A percentile compares a stretch with the other conserved stretches of the same genome.
These are phyloP conservation scores for Mortierella sp. DNA, from an alignment of 371 early-diverging fungal species.

Conservation along the genomic window DNA sequence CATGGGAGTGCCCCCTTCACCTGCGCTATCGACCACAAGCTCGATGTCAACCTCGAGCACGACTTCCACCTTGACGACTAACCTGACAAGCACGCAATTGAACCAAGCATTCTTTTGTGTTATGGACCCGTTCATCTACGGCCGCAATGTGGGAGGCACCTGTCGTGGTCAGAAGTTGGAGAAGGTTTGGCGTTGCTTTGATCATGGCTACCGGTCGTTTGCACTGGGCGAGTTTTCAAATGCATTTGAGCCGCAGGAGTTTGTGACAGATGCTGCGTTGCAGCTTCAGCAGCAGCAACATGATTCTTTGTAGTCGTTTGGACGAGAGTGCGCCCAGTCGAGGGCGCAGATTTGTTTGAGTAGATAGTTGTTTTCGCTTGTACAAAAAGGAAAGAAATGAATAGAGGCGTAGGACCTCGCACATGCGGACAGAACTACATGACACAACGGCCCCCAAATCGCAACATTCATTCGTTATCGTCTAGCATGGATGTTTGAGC, in stretches of 20 bases:
- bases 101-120: conserved; percentile 35
- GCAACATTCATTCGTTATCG: neutral
- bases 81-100: neutral
- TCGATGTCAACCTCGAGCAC: neutral
- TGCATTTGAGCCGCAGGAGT: conserved; percentile 27
- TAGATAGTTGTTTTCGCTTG: neutral
- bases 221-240: conserved; percentile 23
- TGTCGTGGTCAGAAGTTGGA: conserved; percentile 36
- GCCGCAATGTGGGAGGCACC: conserved; percentile 42
- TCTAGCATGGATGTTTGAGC: no score
- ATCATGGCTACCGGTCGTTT: conserved; percentile 40
- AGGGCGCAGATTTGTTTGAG: neutral
- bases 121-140: conserved; percentile 41
- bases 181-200: conserved; percentile 48
- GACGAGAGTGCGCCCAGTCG: neutral
- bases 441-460: neutral
- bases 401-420: neutral
- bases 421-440: neutral
- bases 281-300: neutral
- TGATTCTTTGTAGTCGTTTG: neutral
- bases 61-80: neutral
- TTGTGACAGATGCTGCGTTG: neutral
- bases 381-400: neutral
- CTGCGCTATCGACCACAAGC: neutral
- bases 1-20: neutral